Base-by-base conservation (phyloP, 2,329 filamentous ascomycete genomes). In the Colletotrichum camelliae region DNA sequence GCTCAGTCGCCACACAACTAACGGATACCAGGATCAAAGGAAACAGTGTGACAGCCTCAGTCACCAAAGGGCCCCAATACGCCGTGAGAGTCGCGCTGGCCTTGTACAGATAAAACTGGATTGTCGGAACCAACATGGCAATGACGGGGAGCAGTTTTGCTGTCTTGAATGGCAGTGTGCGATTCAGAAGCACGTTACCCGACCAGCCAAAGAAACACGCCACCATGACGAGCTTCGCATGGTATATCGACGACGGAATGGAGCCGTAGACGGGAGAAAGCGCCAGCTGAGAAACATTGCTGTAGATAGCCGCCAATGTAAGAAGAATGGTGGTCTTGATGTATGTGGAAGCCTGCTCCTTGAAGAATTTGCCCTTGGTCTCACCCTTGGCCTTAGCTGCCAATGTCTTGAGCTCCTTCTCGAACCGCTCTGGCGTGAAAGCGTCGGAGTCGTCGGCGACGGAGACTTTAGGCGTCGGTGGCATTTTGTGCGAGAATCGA, bases 211-310 rank as follows among this genome's bases (percentile, higher is more conserved):
- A 83, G 77, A 96, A 93, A 76, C 92, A 91, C 33, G 91, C 92
- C 5, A 90, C 86, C 79, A 92, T 92, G 77, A 95, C 87, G 76
- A 92, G 89, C 81, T 91, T 90, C 67, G 89, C 86, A 83, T 98
- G 96, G 83, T 93, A 94, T 78, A 93, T 88, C 2, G 91, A 90
- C 1, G 95, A 89, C 2, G 96, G 94, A 48, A 98, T 94, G 18
- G 93, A 92, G 68, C 97, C 97, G 84, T 97, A 98, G 13, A 97
- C 94, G 3, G 97, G 97, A 24, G 95, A 94, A 39, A 98, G 88
- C 52, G 91, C 93, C 77, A 96, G 88, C 81, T 95, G 92, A 1
- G 94, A 96, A 74, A 94, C 90, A 77, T 93, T 92, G 62, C 94
- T 93, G 76, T 90, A 92, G 57, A 93, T 82, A 60, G 93, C 94